phyloP scores from a whole-genome alignment of 352 stramenopile species.

The Phytopythium vexans region DNA sequence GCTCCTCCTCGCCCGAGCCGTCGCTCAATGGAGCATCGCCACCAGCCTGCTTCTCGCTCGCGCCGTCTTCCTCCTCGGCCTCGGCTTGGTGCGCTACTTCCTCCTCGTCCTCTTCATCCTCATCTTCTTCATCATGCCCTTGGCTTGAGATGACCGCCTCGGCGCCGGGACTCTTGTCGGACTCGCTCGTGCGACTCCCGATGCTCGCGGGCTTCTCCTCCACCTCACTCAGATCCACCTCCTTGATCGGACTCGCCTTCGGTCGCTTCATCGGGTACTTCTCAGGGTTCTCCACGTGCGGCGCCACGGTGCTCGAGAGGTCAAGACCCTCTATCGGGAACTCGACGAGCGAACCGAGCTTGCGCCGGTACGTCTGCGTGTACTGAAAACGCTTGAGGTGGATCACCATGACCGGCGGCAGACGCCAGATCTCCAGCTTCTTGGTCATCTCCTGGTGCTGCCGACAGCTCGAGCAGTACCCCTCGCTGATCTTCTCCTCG shows the following conservation, averaged over 20 bases:
- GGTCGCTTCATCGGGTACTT: constrained; percentile 73
- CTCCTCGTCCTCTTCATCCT: constrained; percentile 10
- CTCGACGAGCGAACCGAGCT: constrained; percentile 90
- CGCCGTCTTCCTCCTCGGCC: constrained; percentile 15
- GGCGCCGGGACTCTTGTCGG: neutral
- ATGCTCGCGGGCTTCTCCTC: constrained; percentile 1
- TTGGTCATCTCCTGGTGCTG: constrained; percentile 97
- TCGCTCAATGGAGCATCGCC: neutral
- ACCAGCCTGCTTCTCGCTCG: constrained; percentile 13
- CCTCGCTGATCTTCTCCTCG: constrained; percentile 86
- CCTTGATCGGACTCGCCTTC: constrained; percentile 12
- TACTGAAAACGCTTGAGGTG: constrained; percentile 99
- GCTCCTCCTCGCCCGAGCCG: neutral
- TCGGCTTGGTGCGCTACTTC: constrained; percentile 10
- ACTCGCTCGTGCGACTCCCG: constrained; percentile 1
- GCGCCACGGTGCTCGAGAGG: constrained; percentile 87
- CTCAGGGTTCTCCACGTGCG: constrained; percentile 73
- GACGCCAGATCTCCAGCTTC: constrained; percentile 96
- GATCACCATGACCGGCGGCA: constrained; percentile 97
- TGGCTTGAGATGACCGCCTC: neutral
- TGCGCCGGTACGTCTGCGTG: constrained; percentile 89
- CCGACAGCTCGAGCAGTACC: constrained; percentile 97
- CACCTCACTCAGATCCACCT: constrained; percentile 3
- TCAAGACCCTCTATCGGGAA: constrained; percentile 96
- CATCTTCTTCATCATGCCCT: constrained; percentile 5